These are phyloP conservation scores for Botrytis elliptica DNA, from an alignment of 2,329 filamentous ascomycete genomes.

Conservation along the genomic window DNA sequence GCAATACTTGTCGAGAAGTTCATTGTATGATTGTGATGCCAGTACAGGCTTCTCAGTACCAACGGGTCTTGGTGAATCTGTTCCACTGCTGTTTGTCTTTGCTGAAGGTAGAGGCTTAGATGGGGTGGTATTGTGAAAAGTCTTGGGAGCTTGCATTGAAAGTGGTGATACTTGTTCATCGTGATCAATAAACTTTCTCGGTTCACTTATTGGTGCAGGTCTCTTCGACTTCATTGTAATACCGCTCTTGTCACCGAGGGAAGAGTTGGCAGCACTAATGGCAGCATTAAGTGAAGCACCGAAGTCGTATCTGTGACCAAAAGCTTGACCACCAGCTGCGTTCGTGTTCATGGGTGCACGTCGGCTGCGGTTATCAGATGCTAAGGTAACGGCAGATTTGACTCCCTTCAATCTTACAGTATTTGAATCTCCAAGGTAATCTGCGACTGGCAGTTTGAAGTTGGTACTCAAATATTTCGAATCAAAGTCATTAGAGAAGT, in stretches of 20 bases:
- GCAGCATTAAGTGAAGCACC: slow-evolving; percentile 85
- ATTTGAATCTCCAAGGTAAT: slow-evolving; percentile 61
- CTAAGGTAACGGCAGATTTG: slow-evolving; percentile 58
- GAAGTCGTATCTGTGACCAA: slow-evolving; percentile 95
- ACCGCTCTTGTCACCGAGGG: slow-evolving; percentile 57
- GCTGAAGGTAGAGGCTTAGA: slow-evolving; percentile 34
- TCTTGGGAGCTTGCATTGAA: slow-evolving; percentile 26
- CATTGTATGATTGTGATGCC: slow-evolving; percentile 87
- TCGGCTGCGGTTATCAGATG: slow-evolving; percentile 42
- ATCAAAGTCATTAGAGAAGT: slow-evolving; percentile 60
- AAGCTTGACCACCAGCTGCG: slow-evolving; percentile 62
- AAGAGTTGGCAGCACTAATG: slow-evolving; percentile 70
- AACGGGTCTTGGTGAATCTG: slow-evolving; percentile 53
- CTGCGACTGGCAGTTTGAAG: slow-evolving; percentile 59
- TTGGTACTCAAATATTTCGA: slow-evolving; percentile 46
- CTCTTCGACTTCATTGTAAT: slow-evolving; percentile 45
- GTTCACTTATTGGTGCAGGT: slow-evolving; percentile 28
- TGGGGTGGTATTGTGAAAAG: slow-evolving; percentile 28
- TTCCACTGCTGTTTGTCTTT: slow-evolving; percentile 34
- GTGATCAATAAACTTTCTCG: slow-evolving; percentile 26
- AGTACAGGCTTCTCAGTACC: slow-evolving; percentile 66
- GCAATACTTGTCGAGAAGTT: slow-evolving; percentile 98
- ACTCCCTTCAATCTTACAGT: slow-evolving; percentile 65
- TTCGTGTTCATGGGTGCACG: slow-evolving; percentile 48
- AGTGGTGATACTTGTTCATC: slow-evolving; percentile 27